Percentiles rank a stretch among this genome's conserved stretches.
Conservation (phyloP, 768 basidiomycete genomes). For the Cubamyces sp. region DNA sequence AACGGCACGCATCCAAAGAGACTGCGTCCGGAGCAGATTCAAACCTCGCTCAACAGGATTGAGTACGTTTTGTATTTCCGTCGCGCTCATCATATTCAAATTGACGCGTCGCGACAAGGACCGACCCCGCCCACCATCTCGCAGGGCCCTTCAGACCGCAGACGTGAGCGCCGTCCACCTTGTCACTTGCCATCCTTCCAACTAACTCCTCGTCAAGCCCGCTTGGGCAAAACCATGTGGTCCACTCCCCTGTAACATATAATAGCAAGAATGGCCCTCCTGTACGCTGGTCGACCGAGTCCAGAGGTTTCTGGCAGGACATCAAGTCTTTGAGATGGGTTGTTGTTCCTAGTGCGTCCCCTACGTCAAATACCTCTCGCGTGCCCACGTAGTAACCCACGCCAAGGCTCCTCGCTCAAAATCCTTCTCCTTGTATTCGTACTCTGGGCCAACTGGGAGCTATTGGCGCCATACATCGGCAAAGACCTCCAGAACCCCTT, state of each 20-base stretch:
- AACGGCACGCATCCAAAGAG: background rate
- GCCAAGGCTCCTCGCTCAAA: constrained; percentile 66
- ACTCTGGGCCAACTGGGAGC: constrained; percentile 67
- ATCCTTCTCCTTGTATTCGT: constrained; percentile 63
- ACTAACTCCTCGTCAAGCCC: constrained; percentile 23
- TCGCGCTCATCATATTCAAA: constrained; percentile 19
- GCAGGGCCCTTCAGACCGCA: constrained; percentile 65
- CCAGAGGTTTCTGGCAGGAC: constrained; percentile 53
- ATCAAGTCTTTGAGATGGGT: constrained; percentile 68
- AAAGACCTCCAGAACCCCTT: constrained; percentile 72
- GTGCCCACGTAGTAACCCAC: background rate
- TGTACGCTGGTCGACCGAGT: constrained; percentile 28
- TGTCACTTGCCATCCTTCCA: background rate
- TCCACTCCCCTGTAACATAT: background rate
- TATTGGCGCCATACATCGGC: constrained; percentile 51
- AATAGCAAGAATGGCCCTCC: background rate
- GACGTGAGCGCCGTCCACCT: constrained; percentile 48
- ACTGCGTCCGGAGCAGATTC: constrained; percentile 14
- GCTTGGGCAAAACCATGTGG: constrained; percentile 11
- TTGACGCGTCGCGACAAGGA: constrained; percentile 45
- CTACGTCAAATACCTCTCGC: background rate
- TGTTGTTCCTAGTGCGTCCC: constrained; percentile 63
- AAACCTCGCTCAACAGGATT: constrained; percentile 27
- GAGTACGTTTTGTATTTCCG: constrained; percentile 31
- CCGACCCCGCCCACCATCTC: constrained; percentile 62